Conservation (phyloP, 192 early-diverging fungal genomes). For the Lobosporangium transversale region DNA sequence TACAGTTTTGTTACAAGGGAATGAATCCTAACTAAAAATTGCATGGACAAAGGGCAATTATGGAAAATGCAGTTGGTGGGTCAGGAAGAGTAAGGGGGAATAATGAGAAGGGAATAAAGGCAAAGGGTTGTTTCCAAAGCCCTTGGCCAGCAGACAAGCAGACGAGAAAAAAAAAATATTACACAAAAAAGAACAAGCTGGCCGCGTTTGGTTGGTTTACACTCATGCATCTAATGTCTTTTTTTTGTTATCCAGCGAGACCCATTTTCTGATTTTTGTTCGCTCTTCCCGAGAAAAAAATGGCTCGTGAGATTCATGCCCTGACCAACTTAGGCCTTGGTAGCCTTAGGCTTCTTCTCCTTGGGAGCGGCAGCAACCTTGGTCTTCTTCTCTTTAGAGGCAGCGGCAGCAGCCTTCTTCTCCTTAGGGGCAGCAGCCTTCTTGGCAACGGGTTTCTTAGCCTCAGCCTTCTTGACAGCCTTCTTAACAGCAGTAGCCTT, state of each 20-base stretch:
- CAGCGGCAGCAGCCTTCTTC: too few relatives aligned
- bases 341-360: slow-evolving; percentile 52
- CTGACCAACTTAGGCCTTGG: slow-evolving; percentile 37
- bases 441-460: slow-evolving; percentile 58
- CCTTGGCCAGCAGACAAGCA: too few relatives aligned
- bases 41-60: too few relatives aligned
- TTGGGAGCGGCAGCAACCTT: slow-evolving; percentile 56
- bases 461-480: slow-evolving; percentile 58
- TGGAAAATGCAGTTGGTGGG: too few relatives aligned
- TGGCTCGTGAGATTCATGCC: too few relatives aligned
- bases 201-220: neutral
- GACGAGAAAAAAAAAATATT: slow-evolving; percentile 1
- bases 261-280: neutral
- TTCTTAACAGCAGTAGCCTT: slow-evolving; percentile 60
- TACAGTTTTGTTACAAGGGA: slow-evolving; percentile 52
- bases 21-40: slow-evolving; percentile 1
- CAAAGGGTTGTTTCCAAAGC: too few relatives aligned
- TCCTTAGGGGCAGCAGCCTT: slow-evolving; percentile 65
- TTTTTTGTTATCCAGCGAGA: neutral
- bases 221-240: slow-evolving; percentile 13
- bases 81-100: too few relatives aligned
- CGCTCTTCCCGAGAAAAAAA: neutral
- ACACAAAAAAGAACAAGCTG: slow-evolving; percentile 6
- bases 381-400: slow-evolving; percentile 50
- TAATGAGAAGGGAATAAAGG: too few relatives aligned